phyloP scores from a whole-genome alignment of 164 flowering plant genomes.

The Magnolia kwangsiensis region DNA sequence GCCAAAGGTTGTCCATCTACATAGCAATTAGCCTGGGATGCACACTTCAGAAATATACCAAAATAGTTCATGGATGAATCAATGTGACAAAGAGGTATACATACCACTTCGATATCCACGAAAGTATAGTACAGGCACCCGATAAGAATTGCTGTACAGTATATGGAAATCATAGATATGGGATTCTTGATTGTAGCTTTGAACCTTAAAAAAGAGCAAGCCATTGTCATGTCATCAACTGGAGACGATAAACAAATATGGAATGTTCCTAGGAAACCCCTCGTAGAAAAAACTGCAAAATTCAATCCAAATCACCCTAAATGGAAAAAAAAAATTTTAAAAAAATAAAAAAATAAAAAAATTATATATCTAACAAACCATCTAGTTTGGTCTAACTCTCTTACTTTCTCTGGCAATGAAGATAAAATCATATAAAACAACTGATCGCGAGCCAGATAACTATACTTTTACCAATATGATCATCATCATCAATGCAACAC shows the following conservation, averaged over 20 bases:
- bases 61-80: neutral
- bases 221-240: conserved; percentile 12
- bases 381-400: too few species aligned
- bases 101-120: conserved; percentile 60
- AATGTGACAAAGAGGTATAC: conserved; percentile 14
- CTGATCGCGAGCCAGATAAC: too few species aligned
- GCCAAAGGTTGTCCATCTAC: conserved; percentile 69
- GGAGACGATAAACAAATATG: neutral
- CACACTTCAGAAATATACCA: neutral
- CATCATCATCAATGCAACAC: too few species aligned
- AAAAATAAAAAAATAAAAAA: too few species aligned
- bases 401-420: too few species aligned
- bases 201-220: conserved; percentile 36
- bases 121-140: conserved; percentile 81
- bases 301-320: neutral
- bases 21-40: neutral
- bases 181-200: conserved; percentile 25
- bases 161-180: conserved; percentile 78
- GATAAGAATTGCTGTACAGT: conserved; percentile 62
- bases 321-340: too few species aligned
- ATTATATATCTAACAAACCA: too few species aligned
- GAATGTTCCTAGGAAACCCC: neutral
- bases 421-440: too few species aligned
- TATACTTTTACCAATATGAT: too few species aligned
- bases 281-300: neutral